Evolutionary conservation across 2,329 filamentous ascomycete genomes (phyloP).

Genomic region (Verticillium nubilum): DNA sequence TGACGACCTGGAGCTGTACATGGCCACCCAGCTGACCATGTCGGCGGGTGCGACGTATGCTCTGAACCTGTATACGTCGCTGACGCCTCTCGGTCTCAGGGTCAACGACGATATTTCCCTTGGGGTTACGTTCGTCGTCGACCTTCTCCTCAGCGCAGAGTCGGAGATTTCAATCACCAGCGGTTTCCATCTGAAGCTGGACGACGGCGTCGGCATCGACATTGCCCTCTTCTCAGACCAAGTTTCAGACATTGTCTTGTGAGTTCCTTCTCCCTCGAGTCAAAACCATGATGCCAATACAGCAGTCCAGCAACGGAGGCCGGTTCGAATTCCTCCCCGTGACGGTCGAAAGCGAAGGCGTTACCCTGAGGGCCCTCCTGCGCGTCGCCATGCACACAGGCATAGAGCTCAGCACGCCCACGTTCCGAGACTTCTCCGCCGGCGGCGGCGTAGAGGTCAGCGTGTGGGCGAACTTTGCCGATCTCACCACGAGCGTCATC

Average conservation of each 20-base stretch:
- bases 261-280: constrained; percentile 19
- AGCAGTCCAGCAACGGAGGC: constrained; percentile 37
- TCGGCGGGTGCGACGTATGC: constrained; percentile 36
- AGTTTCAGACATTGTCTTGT: constrained; percentile 43
- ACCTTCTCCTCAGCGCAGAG: constrained; percentile 45
- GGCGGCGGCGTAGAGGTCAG: constrained; percentile 40
- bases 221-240: constrained; percentile 44
- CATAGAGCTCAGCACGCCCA: constrained; percentile 22
- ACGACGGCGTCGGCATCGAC: constrained; percentile 42
- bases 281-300: neutral
- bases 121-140: constrained; percentile 42
- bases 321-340: constrained; percentile 54
- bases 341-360: constrained; percentile 33
- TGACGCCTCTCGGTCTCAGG: constrained; percentile 34
- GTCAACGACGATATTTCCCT: constrained; percentile 32
- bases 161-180: constrained; percentile 42
- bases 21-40: constrained; percentile 38
- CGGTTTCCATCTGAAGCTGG: constrained; percentile 49
- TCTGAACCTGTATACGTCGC: constrained; percentile 41
- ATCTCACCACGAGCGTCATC: constrained; percentile 48
- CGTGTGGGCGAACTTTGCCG: constrained; percentile 46
- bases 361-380: constrained; percentile 29
- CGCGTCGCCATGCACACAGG: constrained; percentile 41
- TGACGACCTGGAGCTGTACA: constrained; percentile 46
- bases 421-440: constrained; percentile 7